Percentiles rank a stretch among this genome's conserved stretches.
These are phyloP conservation scores for Pontederia paniculata DNA, from an alignment of 176 grass and related monocot genomes.

Conservation along the genomic window DNA sequence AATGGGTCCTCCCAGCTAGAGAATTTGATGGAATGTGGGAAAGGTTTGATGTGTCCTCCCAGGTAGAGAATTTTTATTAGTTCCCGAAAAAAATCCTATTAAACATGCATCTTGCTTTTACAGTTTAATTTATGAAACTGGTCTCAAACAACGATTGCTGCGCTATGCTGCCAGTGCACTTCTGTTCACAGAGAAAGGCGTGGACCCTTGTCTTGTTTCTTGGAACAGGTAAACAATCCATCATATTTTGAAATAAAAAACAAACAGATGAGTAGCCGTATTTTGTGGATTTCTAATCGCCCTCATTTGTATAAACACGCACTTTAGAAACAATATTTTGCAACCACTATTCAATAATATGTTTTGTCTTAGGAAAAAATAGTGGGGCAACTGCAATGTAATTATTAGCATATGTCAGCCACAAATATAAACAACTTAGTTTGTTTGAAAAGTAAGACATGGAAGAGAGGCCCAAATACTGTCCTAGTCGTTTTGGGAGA, in stretches of 20 bases:
- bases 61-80: constrained; percentile 12
- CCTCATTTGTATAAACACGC: no score
- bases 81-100: constrained; percentile 6
- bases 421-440: no score
- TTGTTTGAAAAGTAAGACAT: no score
- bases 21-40: constrained; percentile 99
- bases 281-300: no score
- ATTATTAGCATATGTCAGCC: no score
- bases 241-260: neutral
- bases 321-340: no score
- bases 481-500: no score
- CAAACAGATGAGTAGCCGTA: no score
- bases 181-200: constrained; percentile 87
- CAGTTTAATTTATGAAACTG: constrained; percentile 97
- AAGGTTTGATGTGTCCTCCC: constrained; percentile 39
- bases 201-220: constrained; percentile 84
- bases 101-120: constrained; percentile 18
- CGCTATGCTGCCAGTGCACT: constrained; percentile 96
- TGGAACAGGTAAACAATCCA: constrained; percentile 67
- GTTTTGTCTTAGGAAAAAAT: no score
- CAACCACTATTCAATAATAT: no score
- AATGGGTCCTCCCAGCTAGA: constrained; percentile 81
- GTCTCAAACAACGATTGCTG: constrained; percentile 89
- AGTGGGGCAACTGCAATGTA: no score
- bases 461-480: no score